These are phyloP conservation scores for Immersiporthe knoxdaviesiana DNA, from an alignment of 2,329 filamentous ascomycete species.

Conservation along the genomic window DNA sequence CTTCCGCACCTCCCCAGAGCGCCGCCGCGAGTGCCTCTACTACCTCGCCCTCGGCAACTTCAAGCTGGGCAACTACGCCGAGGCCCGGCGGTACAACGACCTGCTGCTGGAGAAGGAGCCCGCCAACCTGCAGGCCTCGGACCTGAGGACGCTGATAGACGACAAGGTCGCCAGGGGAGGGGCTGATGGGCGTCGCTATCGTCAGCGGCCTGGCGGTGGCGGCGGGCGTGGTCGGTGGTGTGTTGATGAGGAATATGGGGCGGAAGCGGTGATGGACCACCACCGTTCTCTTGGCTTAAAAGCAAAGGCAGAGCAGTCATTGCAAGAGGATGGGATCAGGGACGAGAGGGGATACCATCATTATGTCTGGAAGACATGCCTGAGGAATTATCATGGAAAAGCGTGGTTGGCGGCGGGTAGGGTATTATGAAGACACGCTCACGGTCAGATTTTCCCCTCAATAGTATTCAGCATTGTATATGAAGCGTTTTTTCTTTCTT, in stretches of 20 bases:
- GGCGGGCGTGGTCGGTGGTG: slow-evolving; percentile 87
- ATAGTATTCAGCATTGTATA: background rate
- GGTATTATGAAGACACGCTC: background rate
- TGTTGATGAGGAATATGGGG: slow-evolving; percentile 77
- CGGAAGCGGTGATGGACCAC: slow-evolving; percentile 55
- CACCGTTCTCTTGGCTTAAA: background rate
- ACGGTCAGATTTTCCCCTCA: background rate
- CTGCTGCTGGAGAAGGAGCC: slow-evolving; percentile 88
- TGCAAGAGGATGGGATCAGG: background rate
- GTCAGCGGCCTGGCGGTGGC: slow-evolving; percentile 90
- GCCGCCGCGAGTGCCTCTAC: slow-evolving; percentile 95
- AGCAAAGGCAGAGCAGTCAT: background rate
- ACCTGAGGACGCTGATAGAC: slow-evolving; percentile 85
- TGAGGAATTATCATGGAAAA: background rate
- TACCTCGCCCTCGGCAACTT: slow-evolving; percentile 97
- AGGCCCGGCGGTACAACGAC: slow-evolving; percentile 94
- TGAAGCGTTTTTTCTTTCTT: background rate
- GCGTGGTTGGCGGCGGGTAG: background rate
- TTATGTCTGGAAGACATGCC: background rate
- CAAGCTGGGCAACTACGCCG: slow-evolving; percentile 96
- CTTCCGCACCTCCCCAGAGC: slow-evolving; percentile 90
- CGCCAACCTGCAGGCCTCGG: slow-evolving; percentile 85
- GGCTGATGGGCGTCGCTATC: slow-evolving; percentile 91
- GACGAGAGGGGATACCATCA: background rate
- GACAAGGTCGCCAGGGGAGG: slow-evolving; percentile 96